phyloP scores from a whole-genome alignment of 441 rosid species.

The Populus hybrid region DNA sequence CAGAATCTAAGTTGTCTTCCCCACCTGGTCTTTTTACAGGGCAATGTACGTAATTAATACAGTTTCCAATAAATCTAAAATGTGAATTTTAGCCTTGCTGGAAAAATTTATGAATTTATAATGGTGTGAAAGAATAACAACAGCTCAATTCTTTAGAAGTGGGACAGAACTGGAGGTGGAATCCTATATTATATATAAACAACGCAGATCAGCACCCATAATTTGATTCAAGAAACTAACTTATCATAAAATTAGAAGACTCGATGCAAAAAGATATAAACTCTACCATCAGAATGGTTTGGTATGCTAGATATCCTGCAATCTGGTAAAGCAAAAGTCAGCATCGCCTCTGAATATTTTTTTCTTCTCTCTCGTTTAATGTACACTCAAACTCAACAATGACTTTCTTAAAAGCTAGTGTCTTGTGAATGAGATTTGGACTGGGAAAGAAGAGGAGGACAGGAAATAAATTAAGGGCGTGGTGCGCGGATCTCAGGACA shows the following conservation, averaged over 20 bases:
- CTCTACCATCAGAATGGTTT: not conserved
- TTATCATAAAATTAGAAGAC: not conserved
- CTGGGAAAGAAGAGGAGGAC: not conserved
- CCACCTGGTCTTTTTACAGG: constrained; percentile 14
- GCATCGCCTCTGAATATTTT: not conserved
- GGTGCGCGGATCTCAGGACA: constrained; percentile 36
- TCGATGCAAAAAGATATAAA: not conserved
- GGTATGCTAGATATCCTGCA: not conserved
- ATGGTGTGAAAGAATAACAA: not conserved
- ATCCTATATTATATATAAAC: not conserved
- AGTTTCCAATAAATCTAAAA: not conserved
- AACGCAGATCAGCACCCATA: not conserved
- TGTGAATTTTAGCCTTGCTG: not conserved
- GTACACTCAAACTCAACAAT: not conserved
- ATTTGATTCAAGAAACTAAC: not conserved
- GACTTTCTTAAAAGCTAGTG: constrained; percentile 9
- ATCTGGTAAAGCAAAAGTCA: not conserved
- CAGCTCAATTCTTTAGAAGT: not conserved
- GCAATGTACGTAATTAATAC: not conserved
- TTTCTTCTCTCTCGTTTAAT: not conserved
- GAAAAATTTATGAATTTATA: too few species aligned
- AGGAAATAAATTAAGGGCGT: constrained; percentile 23
- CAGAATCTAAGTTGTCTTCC: constrained; percentile 17
- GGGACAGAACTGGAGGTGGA: not conserved
- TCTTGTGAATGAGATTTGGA: constrained; percentile 16